Evolutionary conservation across 2,329 filamentous ascomycete species (phyloP).

Genomic region (Cladorrhinum sp.): DNA sequence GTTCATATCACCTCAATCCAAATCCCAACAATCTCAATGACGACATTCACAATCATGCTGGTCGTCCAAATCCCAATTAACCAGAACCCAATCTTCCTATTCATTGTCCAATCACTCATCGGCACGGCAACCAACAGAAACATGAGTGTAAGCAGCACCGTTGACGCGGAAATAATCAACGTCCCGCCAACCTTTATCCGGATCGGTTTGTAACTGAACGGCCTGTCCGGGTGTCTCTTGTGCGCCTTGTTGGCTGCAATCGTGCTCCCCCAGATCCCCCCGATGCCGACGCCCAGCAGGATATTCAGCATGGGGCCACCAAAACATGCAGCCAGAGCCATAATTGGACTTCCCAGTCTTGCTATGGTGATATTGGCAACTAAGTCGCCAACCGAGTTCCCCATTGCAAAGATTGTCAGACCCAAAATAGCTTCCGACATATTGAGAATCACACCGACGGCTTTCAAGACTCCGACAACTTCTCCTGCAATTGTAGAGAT

Average conservation of each 20-base stretch:
- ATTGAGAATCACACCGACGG: constrained; percentile 83
- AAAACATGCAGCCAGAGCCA: constrained; percentile 93
- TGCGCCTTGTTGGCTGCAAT: constrained; percentile 64
- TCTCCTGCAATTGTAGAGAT: constrained; percentile 94
- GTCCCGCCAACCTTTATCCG: constrained; percentile 81
- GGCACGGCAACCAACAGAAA: constrained; percentile 79
- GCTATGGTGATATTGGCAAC: constrained; percentile 95
- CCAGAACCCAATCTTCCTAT: constrained; percentile 73
- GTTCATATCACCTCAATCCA: constrained; percentile 40
- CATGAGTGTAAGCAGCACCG: constrained; percentile 75
- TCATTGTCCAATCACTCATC: constrained; percentile 82
- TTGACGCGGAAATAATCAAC: constrained; percentile 79
- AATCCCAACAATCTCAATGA: constrained; percentile 67
- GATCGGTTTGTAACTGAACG: constrained; percentile 71
- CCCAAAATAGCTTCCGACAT: constrained; percentile 95
- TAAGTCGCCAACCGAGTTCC: constrained; percentile 90
- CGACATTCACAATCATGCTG: constrained; percentile 77
- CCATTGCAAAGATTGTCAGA: constrained; percentile 92
- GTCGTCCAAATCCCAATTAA: constrained; percentile 77
- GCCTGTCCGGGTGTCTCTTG: constrained; percentile 62
- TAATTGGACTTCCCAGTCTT: constrained; percentile 88
- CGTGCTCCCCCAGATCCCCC: constrained; percentile 83
- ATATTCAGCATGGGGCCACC: constrained; percentile 99
- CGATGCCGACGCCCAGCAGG: constrained; percentile 86
- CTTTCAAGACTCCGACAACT: constrained; percentile 92